A percentile compares a stretch with the other conserved stretches of the same genome.
phyloP scores from a whole-genome alignment of 768 basidiomycete genomes.

The Strobilomyces echinocephalus region DNA sequence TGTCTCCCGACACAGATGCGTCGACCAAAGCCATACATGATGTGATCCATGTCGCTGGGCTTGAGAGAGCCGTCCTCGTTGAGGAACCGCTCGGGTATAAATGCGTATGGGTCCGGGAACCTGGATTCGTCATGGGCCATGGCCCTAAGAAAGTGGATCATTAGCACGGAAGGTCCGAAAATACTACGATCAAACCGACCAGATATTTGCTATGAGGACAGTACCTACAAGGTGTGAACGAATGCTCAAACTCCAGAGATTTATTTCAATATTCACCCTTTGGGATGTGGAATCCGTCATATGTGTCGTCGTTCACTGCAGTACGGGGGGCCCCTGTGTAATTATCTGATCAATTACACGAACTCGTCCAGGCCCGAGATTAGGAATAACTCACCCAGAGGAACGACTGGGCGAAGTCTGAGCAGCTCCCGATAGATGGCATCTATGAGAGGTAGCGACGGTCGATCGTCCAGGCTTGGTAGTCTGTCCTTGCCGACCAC shows the following conservation, averaged over 20 bases:
- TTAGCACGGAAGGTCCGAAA: fast-evolving
- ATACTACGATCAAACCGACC: neutral
- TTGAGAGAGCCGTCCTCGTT: slow-evolving; percentile 15
- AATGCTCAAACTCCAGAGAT: neutral
- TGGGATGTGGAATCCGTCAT: neutral
- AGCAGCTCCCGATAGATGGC: neutral
- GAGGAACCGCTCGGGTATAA: too few relatives aligned
- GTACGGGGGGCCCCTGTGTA: neutral
- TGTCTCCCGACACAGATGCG: slow-evolving; percentile 23
- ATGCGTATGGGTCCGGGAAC: slow-evolving; percentile 33
- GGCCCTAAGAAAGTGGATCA: neutral
- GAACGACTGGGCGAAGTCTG: neutral
- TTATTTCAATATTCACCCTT: neutral
- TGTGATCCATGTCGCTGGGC: slow-evolving; percentile 2
- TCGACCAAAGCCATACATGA: slow-evolving; percentile 24
- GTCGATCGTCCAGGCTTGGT: neutral
- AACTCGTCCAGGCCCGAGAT: neutral
- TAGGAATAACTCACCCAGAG: neutral
- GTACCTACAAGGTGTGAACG: slow-evolving; percentile 1
- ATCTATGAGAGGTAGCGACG: neutral
- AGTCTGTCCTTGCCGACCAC: neutral
- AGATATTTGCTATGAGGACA: slow-evolving; percentile 5
- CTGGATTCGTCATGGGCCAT: slow-evolving; percentile 21
- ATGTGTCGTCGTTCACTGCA: neutral
- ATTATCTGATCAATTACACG: neutral